phyloP scores from a whole-genome alignment of 495 filamentous ascomycete genomes.

The Apiosordaria backusii region DNA sequence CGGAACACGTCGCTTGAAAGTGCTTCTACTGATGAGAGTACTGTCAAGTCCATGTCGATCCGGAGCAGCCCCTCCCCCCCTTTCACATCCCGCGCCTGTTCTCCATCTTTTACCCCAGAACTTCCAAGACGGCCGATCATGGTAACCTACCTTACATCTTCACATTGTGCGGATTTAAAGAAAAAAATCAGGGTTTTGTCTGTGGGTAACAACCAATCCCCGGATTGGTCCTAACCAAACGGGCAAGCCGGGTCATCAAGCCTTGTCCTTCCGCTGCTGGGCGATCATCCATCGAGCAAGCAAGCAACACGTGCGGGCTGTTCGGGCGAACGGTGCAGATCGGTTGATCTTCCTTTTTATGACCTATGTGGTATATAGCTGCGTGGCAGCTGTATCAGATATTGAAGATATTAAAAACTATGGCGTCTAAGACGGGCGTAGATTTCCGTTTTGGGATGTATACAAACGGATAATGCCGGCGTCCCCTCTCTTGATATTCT shows the following conservation, averaged over 20 bases:
- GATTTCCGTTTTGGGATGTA: not conserved
- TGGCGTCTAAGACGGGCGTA: not conserved
- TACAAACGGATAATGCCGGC: not conserved
- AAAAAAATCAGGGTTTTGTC: not conserved
- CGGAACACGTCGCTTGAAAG: too few species aligned
- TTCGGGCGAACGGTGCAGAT: not conserved
- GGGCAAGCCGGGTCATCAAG: not conserved
- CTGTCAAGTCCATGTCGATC: not conserved
- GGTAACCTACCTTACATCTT: not conserved
- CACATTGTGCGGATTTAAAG: not conserved
- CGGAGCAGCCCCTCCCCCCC: not conserved
- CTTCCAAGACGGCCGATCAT: not conserved
- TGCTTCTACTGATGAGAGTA: too few species aligned
- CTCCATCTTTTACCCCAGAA: not conserved
- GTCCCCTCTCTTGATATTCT: not conserved
- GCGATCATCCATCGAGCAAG: too few species aligned
- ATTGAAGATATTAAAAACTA: not conserved
- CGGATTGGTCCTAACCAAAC: not conserved
- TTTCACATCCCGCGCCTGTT: not conserved
- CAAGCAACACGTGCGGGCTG: not conserved
- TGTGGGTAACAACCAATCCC: not conserved
- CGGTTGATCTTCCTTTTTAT: not conserved
- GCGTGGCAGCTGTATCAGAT: not conserved
- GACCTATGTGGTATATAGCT: too few species aligned
- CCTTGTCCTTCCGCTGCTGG: not conserved